Conservation (phyloP, 2,329 filamentous ascomycete species). For the Colletotrichum eleusines region DNA sequence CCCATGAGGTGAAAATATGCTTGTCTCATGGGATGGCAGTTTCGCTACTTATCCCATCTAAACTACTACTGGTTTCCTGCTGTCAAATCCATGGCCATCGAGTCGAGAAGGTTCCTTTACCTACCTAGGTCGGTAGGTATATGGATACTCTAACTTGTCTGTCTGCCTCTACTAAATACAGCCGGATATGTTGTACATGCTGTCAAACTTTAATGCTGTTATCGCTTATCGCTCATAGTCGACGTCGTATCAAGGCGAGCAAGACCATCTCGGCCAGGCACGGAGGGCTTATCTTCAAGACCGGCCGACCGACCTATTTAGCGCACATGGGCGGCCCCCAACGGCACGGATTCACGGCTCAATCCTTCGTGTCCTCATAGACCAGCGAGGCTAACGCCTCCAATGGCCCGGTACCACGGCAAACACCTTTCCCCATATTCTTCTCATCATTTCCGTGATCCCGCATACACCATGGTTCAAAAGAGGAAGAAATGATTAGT, state of each 20-base stretch:
- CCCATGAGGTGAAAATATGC: constrained; percentile 18
- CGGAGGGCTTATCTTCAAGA: background rate
- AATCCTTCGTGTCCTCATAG: background rate
- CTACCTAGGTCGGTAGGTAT: too few relatives aligned
- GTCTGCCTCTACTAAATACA: too few relatives aligned
- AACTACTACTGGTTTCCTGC: background rate
- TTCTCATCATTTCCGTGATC: constrained; percentile 19
- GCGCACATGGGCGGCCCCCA: background rate
- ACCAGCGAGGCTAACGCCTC: constrained; percentile 1
- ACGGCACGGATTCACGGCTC: constrained; percentile 28
- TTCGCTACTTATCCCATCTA: constrained; percentile 25
- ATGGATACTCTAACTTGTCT: too few relatives aligned
- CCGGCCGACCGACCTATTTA: background rate
- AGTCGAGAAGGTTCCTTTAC: constrained; percentile 16
- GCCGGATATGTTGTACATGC: background rate
- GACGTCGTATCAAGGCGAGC: background rate
- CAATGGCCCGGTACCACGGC: constrained; percentile 25
- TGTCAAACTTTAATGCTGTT: background rate
- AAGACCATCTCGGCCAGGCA: background rate
- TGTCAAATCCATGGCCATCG: background rate
- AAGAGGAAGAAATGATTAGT: background rate
- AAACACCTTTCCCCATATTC: constrained; percentile 9
- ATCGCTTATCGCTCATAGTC: background rate
- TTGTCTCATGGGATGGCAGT: constrained; percentile 33
- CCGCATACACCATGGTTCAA: constrained; percentile 2